Percentiles rank a stretch among this genome's conserved stretches.
Conservation (phyloP, 2,329 filamentous ascomycete species). For the Sporothrix pseudoabietina region DNA sequence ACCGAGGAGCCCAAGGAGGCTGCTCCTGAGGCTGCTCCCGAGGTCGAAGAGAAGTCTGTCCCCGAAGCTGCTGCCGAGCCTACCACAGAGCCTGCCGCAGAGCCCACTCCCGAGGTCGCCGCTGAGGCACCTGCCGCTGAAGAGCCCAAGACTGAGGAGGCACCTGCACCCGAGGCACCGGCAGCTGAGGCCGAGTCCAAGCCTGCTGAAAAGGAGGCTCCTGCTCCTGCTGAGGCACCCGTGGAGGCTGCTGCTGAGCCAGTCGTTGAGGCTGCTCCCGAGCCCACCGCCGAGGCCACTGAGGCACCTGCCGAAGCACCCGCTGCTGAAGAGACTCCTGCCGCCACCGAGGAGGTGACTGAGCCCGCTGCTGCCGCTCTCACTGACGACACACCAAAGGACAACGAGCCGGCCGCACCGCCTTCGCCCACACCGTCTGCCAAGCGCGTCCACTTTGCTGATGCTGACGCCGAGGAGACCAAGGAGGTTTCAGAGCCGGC, state of each 20-base stretch:
- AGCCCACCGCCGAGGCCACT: not conserved
- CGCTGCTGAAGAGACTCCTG: not conserved
- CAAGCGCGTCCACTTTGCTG: slow-evolving; percentile 13
- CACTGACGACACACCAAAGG: not conserved
- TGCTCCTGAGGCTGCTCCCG: not conserved
- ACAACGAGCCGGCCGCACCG: not conserved
- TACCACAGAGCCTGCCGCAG: not conserved
- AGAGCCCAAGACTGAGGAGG: not conserved
- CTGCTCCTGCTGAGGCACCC: not conserved
- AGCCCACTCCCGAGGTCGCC: not conserved
- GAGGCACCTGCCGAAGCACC: not conserved
- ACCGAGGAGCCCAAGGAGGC: not conserved
- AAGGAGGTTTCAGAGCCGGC: slow-evolving; percentile 23
- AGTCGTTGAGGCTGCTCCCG: not conserved
- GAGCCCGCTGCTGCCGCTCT: not conserved
- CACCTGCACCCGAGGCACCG: not conserved
- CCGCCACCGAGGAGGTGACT: not conserved
- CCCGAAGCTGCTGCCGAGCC: not conserved
- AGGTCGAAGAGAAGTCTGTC: not conserved
- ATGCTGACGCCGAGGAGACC: not conserved
- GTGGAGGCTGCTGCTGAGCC: not conserved
- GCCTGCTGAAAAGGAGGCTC: not conserved
- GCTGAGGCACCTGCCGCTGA: slow-evolving; percentile 23
- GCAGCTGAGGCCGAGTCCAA: not conserved
- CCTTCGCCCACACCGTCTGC: not conserved